Conservation (phyloP, 129 eudicot species). For the Rutidosis leptorrhynchoides region DNA sequence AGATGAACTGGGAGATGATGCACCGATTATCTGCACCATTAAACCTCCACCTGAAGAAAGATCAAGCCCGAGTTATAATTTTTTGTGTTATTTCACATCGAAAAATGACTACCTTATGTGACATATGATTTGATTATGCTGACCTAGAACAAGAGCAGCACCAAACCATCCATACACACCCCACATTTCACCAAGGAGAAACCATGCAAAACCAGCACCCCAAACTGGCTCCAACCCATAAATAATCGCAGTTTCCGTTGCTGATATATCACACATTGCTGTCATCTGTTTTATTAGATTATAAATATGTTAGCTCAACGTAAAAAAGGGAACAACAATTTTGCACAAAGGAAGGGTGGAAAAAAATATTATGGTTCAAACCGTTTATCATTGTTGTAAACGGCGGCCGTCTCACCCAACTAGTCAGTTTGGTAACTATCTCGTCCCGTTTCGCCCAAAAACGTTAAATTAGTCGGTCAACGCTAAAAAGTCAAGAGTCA, state of each 20-base stretch:
- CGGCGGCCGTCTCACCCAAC: too few relatives aligned
- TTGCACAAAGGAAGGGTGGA: too few relatives aligned
- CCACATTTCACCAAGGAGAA: constrained; percentile 94
- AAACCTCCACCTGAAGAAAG: constrained; percentile 71
- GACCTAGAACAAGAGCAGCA: constrained; percentile 80
- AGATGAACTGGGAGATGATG: constrained; percentile 33
- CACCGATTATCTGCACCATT: constrained; percentile 75
- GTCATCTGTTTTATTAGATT: constrained; percentile 47
- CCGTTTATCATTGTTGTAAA: too few relatives aligned
- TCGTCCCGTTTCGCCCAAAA: too few relatives aligned
- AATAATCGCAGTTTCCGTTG: constrained; percentile 86
- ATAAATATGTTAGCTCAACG: neutral
- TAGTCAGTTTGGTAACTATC: too few relatives aligned
- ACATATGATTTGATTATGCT: neutral
- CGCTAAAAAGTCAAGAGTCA: too few relatives aligned
- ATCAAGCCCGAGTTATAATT: constrained; percentile 1
- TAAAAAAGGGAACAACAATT: neutral
- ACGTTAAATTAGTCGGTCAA: too few relatives aligned
- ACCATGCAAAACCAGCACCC: constrained; percentile 99
- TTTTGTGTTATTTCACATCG: neutral
- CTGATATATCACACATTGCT: constrained; percentile 87
- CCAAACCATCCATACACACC: constrained; percentile 86
- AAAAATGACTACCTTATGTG: neutral
- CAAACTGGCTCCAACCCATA: constrained; percentile 90
- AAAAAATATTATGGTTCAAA: too few relatives aligned